Evolutionary conservation across 257 asterid species (phyloP), one percentile per base, ranked within the genome.

Genomic region (Paulownia fortunei): DNA sequence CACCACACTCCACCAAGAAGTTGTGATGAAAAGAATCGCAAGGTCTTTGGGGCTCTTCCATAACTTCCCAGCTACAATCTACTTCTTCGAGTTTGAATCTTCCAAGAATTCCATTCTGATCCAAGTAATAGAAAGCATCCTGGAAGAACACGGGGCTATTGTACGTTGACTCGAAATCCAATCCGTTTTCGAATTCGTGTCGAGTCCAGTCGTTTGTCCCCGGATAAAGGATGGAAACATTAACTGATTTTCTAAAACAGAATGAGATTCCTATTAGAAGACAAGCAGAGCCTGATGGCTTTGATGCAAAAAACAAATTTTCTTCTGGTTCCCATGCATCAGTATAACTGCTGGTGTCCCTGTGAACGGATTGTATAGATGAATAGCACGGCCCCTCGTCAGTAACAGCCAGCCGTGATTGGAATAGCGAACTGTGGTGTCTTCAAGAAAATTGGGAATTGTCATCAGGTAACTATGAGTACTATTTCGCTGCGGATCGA

Each of bases 1-100:
- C 30, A 16, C 51, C 71, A 18, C 71, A 34, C 51, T 64, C 51
- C 46, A 64, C 71, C 71, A 64, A 8, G 49, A 64, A 64, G 9
- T 7, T 34, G 2, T 36, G 16, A 6, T n/a, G 49, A 18, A n/a
- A 37, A 34, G 30, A 0, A 18, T 18, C n/a, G 51, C 51, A 64
- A 16, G 69, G 46, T 23, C 11, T 58, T 16, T 2, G 51, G 47
- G 26, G 26, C 12, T 34, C 2, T 0, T 32, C 47, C 70, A 36
- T 0, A n/a, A 36, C 71, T 63, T 62, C 69, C 69, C 69, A 62
- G 0, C 24, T 64, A 6, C 6, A 0, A 7, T 64, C n/a, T 7
- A 13, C 16, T 34, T 5, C 52, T 16, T 6, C 13, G 11, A 64
- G 0, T 18, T 8, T 2, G 8, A 64, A 36, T 37, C 3, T 37